These are phyloP conservation scores for Oemleria cerasiformis DNA, from an alignment of 306 rosid species.

Conservation along the genomic window DNA sequence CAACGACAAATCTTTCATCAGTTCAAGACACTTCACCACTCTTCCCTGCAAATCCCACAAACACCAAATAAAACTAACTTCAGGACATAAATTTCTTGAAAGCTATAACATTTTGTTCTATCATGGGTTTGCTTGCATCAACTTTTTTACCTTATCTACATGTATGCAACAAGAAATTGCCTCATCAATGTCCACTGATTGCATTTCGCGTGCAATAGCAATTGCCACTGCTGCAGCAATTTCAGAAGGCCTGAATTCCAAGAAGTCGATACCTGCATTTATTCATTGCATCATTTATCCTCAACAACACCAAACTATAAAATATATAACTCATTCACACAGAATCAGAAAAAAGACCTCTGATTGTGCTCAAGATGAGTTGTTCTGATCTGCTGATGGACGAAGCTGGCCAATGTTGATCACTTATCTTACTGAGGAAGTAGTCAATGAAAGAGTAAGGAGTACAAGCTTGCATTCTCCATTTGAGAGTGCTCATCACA, in stretches of 20 bases:
- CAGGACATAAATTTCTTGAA: constrained; percentile 13
- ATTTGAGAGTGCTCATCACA: constrained; percentile 53
- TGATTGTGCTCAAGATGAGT: constrained; percentile 42
- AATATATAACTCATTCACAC: constrained; percentile 16
- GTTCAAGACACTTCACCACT: constrained; percentile 62
- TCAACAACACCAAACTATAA: constrained; percentile 19
- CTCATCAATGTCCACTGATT: constrained; percentile 39
- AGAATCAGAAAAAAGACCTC: constrained; percentile 39
- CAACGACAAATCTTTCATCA: constrained; percentile 48
- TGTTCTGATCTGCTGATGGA: constrained; percentile 39
- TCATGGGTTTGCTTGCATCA: neutral
- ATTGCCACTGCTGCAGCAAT: constrained; percentile 80
- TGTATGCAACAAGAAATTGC: constrained; percentile 44
- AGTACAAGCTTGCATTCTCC: constrained; percentile 75
- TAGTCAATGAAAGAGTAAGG: constrained; percentile 64
- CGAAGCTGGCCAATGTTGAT: constrained; percentile 19
- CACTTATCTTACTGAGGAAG: constrained; percentile 49
- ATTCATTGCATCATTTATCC: constrained; percentile 39
- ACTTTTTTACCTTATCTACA: constrained; percentile 52
- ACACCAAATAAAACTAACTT: constrained; percentile 13
- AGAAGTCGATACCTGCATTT: constrained; percentile 76
- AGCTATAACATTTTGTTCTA: neutral
- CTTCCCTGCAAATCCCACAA: constrained; percentile 56
- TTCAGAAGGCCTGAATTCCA: constrained; percentile 85
- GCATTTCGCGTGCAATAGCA: constrained; percentile 40